Percentiles rank a stretch among this genome's conserved stretches.
Evolutionary conservation across 2,329 filamentous ascomycete genomes (phyloP).

Genomic region (Parascedosporium putredinis): DNA sequence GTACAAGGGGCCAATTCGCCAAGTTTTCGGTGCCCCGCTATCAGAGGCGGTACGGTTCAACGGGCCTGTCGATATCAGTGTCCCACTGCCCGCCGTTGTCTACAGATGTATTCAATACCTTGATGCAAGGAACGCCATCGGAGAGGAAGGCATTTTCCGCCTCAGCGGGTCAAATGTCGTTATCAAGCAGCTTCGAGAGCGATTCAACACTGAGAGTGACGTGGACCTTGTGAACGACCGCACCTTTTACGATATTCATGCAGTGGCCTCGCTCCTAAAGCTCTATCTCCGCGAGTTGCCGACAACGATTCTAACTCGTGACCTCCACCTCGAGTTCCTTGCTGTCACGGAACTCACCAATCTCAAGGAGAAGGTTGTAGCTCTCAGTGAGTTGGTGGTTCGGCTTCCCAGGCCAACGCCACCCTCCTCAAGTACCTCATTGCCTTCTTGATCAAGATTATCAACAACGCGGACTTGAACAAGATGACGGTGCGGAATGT

Average conservation of each 20-base stretch:
- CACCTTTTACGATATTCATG: conserved; percentile 89
- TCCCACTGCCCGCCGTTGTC: conserved; percentile 80
- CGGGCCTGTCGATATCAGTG: conserved; percentile 58
- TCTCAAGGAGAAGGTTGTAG: conserved; percentile 63
- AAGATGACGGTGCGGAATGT: conserved; percentile 99
- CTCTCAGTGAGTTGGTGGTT: conserved; percentile 68
- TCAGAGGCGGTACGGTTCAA: conserved; percentile 79
- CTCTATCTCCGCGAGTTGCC: conserved; percentile 88
- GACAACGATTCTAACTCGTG: conserved; percentile 79
- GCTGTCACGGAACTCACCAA: conserved; percentile 70
- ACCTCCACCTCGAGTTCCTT: conserved; percentile 82
- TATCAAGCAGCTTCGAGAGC: conserved; percentile 81
- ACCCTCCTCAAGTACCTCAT: conserved; percentile 76
- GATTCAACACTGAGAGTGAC: conserved; percentile 89
- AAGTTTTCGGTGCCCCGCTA: conserved; percentile 77
- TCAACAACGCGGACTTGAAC: conserved; percentile 81
- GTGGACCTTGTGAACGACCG: conserved; percentile 75
- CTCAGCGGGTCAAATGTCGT: conserved; percentile 94
- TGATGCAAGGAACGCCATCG: conserved; percentile 66
- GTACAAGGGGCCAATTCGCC: conserved; percentile 46
- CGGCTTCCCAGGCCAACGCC: conserved; percentile 71
- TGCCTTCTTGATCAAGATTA: conserved; percentile 81
- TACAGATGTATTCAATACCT: conserved; percentile 94
- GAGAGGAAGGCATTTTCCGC: conserved; percentile 92
- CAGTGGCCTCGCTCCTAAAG: conserved; percentile 87